Evolutionary conservation across 768 basidiomycete species (phyloP).

Genomic region (Boletellus ananiceps): DNA sequence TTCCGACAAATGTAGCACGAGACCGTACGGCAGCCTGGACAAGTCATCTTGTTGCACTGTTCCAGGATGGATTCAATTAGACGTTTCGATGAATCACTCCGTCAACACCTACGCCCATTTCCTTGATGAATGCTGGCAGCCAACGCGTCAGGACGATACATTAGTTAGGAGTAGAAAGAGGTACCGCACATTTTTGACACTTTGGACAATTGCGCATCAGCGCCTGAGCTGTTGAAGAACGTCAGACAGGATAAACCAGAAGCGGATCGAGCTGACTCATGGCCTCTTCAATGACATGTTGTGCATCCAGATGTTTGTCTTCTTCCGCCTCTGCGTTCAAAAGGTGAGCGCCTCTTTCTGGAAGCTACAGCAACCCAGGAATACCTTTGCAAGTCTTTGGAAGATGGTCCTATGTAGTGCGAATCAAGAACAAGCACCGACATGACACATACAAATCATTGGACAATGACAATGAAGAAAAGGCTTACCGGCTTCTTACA

Average conservation of each 20-base stretch:
- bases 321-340: slow-evolving; percentile 58
- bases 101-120: slow-evolving; percentile 54
- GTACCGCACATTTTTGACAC: slow-evolving; percentile 64
- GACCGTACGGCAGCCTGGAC: slow-evolving; percentile 63
- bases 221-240: slow-evolving; percentile 52
- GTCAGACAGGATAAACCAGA: background rate
- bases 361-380: background rate
- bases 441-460: background rate
- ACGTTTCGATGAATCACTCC: background rate
- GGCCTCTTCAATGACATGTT: slow-evolving; percentile 84
- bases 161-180: background rate
- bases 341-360: background rate
- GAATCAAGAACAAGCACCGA: slow-evolving; percentile 4
- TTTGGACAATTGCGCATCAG: slow-evolving; percentile 87
- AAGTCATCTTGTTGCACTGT: slow-evolving; percentile 92
- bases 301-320: slow-evolving; percentile 67
- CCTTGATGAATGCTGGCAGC: slow-evolving; percentile 71
- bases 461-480: background rate
- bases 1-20: slow-evolving; percentile 85
- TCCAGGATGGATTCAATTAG: background rate
- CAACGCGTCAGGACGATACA: background rate
- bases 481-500: slow-evolving; percentile 68
- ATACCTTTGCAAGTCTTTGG: slow-evolving; percentile 77
- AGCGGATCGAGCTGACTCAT: slow-evolving; percentile 59
- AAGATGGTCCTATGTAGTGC: slow-evolving; percentile 57